Conservation (phyloP, 768 basidiomycete genomes). For the Boletus sp. region DNA sequence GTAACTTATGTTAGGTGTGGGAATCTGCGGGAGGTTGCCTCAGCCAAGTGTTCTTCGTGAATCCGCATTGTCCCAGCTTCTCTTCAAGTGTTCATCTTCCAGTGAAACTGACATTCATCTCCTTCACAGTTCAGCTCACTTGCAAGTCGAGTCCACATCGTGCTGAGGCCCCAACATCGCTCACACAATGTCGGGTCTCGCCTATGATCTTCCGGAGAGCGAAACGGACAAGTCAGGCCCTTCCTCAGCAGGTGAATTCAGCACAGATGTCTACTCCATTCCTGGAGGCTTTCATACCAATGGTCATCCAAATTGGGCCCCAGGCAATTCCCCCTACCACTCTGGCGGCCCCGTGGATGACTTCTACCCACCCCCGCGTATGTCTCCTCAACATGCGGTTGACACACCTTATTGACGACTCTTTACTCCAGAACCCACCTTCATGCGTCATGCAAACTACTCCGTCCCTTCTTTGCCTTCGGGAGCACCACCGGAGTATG, state of each 20-base stretch:
- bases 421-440: slow-evolving; percentile 15
- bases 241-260: slow-evolving; percentile 2
- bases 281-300: slow-evolving; percentile 1
- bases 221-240: slow-evolving; percentile 7
- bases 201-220: slow-evolving; percentile 28
- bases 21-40: slow-evolving; percentile 6
- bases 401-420: slow-evolving; percentile 7
- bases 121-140: background rate
- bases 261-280: slow-evolving; percentile 1
- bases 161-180: background rate
- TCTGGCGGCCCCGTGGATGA: slow-evolving; percentile 8
- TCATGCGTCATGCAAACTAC: slow-evolving; percentile 47
- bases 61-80: background rate
- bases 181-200: slow-evolving; percentile 29
- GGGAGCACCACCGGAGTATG: slow-evolving; percentile 35
- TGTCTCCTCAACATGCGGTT: slow-evolving; percentile 6
- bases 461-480: slow-evolving; percentile 48
- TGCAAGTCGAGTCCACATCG: background rate
- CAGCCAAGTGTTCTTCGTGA: background rate
- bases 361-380: slow-evolving; percentile 24
- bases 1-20: slow-evolving; percentile 7
- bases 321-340: slow-evolving; percentile 3
- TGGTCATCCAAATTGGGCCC: slow-evolving; percentile 6
- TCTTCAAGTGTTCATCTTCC: background rate
- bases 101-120: background rate